phyloP scores from a whole-genome alignment of 106 monocot species.

The Agapanthus africanus region DNA sequence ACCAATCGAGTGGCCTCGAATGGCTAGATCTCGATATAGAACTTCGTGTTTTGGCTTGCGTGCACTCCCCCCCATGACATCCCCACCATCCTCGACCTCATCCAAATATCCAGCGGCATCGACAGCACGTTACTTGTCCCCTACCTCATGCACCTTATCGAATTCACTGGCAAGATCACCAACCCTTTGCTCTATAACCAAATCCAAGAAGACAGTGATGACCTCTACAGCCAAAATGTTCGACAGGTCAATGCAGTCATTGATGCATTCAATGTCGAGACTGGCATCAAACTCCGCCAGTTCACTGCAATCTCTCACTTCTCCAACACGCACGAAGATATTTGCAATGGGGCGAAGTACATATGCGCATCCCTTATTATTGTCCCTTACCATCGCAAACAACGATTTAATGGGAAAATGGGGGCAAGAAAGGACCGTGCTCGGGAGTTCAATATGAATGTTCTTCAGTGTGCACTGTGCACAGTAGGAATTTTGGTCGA shows the following conservation, averaged over 20 bases:
- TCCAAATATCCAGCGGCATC: constrained; percentile 25
- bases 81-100: constrained; percentile 36
- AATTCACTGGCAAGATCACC: constrained; percentile 26
- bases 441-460: background rate
- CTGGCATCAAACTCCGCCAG: constrained; percentile 18
- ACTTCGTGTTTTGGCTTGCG: constrained; percentile 54
- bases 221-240: background rate
- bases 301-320: constrained; percentile 16
- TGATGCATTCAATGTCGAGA: constrained; percentile 23
- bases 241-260: constrained; percentile 18
- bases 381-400: constrained; percentile 9
- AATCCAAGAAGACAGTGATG: constrained; percentile 9
- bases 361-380: background rate
- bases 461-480: constrained; percentile 3
- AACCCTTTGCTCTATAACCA: constrained; percentile 35
- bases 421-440: background rate
- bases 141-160: constrained; percentile 51
- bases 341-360: background rate
- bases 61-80: constrained; percentile 39
- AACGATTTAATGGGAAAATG: constrained; percentile 8
- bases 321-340: constrained; percentile 6
- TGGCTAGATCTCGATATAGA: constrained; percentile 25
- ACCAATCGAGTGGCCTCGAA: constrained; percentile 33
- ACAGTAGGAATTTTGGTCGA: constrained; percentile 6
- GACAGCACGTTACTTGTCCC: constrained; percentile 9